These are phyloP conservation scores for Calonectria pseudoturangicola DNA, from an alignment of 2,329 filamentous ascomycete genomes.

Conservation along the genomic window DNA sequence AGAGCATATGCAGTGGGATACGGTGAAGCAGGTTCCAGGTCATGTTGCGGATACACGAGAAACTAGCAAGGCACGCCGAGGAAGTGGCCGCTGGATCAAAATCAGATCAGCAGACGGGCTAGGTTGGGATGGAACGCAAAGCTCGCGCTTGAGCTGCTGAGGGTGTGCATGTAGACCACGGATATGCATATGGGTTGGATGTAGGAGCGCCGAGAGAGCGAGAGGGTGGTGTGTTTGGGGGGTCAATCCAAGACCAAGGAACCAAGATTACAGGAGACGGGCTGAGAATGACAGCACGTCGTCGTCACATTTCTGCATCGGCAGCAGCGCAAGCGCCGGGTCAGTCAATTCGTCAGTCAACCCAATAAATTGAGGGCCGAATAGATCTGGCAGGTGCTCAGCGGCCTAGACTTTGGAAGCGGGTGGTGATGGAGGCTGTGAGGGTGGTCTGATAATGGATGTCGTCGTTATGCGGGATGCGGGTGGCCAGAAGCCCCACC, in stretches of 20 bases:
- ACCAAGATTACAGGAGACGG: slow-evolving; percentile 45
- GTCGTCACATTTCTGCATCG: slow-evolving; percentile 31
- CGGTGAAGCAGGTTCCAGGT: slow-evolving; percentile 44
- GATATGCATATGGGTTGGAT: slow-evolving; percentile 44
- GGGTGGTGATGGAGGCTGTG: slow-evolving; percentile 40
- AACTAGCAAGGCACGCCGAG: slow-evolving; percentile 42
- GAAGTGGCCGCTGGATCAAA: slow-evolving; percentile 43
- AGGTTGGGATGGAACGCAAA: slow-evolving; percentile 36
- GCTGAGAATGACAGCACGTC: slow-evolving; percentile 40
- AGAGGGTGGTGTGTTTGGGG: slow-evolving; percentile 55
- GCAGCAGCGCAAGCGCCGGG: slow-evolving; percentile 25
- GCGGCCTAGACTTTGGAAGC: slow-evolving; percentile 19
- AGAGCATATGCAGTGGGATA: slow-evolving; percentile 47
- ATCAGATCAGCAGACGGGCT: slow-evolving; percentile 51
- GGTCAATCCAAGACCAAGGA: slow-evolving; percentile 40
- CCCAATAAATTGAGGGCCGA: slow-evolving; percentile 32
- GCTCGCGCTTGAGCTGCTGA: slow-evolving; percentile 36
- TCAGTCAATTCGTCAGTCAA: slow-evolving; percentile 35
- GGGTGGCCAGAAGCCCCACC: slow-evolving; percentile 40
- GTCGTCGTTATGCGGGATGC: slow-evolving; percentile 37
- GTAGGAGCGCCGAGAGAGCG: slow-evolving; percentile 45
- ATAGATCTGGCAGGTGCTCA: slow-evolving; percentile 28
- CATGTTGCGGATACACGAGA: slow-evolving; percentile 47
- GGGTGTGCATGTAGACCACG: slow-evolving; percentile 48
- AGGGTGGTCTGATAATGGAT: slow-evolving; percentile 46